phyloP scores from a whole-genome alignment of 768 basidiomycete species.

The Sarcodon sp. region DNA sequence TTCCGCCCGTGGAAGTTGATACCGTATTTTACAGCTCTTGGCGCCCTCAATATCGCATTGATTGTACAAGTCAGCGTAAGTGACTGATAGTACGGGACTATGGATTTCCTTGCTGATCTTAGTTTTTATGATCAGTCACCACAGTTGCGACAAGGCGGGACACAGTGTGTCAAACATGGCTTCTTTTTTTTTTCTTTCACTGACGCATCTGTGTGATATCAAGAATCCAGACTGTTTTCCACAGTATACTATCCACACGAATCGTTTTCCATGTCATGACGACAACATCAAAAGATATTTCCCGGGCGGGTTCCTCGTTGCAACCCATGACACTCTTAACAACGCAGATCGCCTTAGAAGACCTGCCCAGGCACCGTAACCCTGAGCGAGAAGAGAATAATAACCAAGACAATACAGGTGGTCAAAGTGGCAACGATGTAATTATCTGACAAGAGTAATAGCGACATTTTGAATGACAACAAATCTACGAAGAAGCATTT shows the following conservation, averaged over 20 bases:
- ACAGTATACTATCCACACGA: not conserved
- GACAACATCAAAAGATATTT: not conserved
- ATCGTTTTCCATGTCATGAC: not conserved
- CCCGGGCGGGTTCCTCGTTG: not conserved
- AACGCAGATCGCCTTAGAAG: not conserved
- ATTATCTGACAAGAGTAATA: too few relatives aligned
- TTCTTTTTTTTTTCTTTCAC: too few relatives aligned
- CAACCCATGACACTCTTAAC: not conserved
- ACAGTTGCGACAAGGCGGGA: not conserved
- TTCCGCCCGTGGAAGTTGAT: not conserved
- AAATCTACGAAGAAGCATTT: too few relatives aligned
- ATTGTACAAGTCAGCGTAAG: not conserved
- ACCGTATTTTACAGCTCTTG: not conserved
- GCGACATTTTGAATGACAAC: too few relatives aligned
- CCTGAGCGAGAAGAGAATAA: too few relatives aligned
- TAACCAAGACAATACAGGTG: too few relatives aligned
- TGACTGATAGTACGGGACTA: not conserved
- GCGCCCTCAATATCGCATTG: not conserved
- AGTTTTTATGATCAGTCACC: not conserved
- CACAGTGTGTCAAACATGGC: not conserved
- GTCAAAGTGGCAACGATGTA: too few relatives aligned
- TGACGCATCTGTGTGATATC: too few relatives aligned
- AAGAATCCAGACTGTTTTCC: not conserved
- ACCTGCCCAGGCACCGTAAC: not conserved
- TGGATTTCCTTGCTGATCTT: not conserved